Evolutionary conservation across 2,329 filamentous ascomycete genomes (phyloP).

Genomic region (Pezicula neosporulosa): DNA sequence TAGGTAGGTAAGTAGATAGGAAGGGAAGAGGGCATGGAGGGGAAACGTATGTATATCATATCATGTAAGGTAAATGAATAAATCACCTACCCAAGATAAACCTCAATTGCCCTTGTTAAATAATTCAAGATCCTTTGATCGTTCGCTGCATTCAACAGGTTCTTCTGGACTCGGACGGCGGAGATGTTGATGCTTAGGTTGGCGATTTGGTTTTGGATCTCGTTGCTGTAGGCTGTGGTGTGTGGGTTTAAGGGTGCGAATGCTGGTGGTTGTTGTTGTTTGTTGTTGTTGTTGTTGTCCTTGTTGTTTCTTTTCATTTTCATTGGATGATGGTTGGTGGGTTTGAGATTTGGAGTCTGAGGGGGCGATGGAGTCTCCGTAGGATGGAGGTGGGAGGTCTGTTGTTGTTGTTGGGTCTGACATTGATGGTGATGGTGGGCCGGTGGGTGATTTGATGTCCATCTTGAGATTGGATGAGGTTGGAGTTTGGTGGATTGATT

Average conservation of each 20-base stretch:
- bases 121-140: constrained; percentile 17
- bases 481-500: too few species aligned
- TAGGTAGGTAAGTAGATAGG: too few species aligned
- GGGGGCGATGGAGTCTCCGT: constrained; percentile 16
- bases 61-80: too few species aligned
- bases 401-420: constrained; percentile 13
- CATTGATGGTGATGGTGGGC: not conserved
- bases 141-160: constrained; percentile 17
- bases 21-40: constrained; percentile 20
- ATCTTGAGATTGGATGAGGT: not conserved
- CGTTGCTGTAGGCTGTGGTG: constrained; percentile 16
- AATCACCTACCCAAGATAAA: too few species aligned
- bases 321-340: constrained; percentile 12
- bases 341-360: not conserved
- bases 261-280: constrained; percentile 13
- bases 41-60: too few species aligned
- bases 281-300: too few species aligned
- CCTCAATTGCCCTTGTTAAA: too few species aligned
- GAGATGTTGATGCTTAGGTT: constrained; percentile 19
- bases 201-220: constrained; percentile 21
- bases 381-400: constrained; percentile 9
- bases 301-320: too few species aligned
- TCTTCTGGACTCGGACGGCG: constrained; percentile 14
- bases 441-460: not conserved
- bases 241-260: constrained; percentile 1